These are phyloP conservation scores for Microsporum audouinii DNA, from an alignment of 2,329 filamentous ascomycete species.

Conservation along the genomic window DNA sequence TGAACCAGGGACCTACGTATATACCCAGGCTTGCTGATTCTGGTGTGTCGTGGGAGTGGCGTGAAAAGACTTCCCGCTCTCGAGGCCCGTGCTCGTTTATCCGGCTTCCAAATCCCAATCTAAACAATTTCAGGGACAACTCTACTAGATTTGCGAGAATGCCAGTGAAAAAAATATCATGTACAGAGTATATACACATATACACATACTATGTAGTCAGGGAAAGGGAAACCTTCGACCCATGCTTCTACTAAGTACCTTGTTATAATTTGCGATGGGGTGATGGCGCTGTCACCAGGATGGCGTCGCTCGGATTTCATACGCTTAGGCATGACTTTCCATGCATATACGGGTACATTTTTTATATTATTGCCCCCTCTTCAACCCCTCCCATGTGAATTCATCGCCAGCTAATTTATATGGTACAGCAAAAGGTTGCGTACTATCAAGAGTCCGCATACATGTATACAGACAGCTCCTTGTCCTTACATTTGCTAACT, in stretches of 20 bases:
- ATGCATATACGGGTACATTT: conserved; percentile 3
- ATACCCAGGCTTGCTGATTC: neutral
- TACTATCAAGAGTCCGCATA: neutral
- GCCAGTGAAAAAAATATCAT: neutral
- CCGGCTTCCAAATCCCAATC: neutral
- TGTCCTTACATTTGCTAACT: neutral
- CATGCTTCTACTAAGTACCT: neutral
- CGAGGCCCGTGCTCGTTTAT: conserved; percentile 2
- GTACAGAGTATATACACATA: neutral
- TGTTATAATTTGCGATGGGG: neutral
- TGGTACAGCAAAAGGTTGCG: neutral
- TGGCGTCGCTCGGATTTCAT: neutral
- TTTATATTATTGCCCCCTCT: neutral
- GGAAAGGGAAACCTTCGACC: neutral
- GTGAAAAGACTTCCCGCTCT: conserved; percentile 1
- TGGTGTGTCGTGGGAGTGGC: neutral
- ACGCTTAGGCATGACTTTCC: neutral
- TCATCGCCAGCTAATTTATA: neutral
- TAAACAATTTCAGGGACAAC: conserved; percentile 1
- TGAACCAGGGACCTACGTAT: neutral
- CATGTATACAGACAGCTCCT: neutral
- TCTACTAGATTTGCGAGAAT: neutral
- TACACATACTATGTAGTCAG: neutral
- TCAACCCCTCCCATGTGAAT: conserved; percentile 1
- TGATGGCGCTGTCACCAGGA: neutral